phyloP scores from a whole-genome alignment of 805 yeast species.

The Ogataea corticis region DNA sequence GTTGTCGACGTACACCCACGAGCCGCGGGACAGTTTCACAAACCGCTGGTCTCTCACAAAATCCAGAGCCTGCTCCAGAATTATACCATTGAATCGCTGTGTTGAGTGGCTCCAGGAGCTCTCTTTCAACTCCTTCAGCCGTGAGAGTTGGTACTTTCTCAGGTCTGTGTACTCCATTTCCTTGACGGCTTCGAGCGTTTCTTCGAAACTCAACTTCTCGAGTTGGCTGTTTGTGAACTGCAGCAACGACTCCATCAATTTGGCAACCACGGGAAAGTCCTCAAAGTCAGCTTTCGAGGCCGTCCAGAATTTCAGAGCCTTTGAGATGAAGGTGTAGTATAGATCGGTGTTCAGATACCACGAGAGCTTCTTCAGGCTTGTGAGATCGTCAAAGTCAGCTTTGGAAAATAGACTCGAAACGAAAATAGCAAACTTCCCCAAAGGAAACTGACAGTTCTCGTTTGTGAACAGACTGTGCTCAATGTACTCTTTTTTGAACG shows the following conservation, averaged over 20 bases:
- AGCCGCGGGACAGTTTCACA: slow-evolving; percentile 68
- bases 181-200: slow-evolving; percentile 44
- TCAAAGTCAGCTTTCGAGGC: slow-evolving; percentile 53
- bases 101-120: slow-evolving; percentile 48
- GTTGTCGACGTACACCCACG: slow-evolving; percentile 73
- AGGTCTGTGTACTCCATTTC: slow-evolving; percentile 47
- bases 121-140: slow-evolving; percentile 39
- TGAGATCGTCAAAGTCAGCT: slow-evolving; percentile 28
- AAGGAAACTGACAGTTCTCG: slow-evolving; percentile 50
- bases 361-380: slow-evolving; percentile 41
- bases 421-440: slow-evolving; percentile 39
- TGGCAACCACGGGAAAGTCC: slow-evolving; percentile 53
- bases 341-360: slow-evolving; percentile 52
- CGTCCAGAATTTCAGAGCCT: slow-evolving; percentile 64
- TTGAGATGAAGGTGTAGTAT: slow-evolving; percentile 56
- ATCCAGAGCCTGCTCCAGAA: slow-evolving; percentile 59
- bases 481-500: slow-evolving; percentile 60
- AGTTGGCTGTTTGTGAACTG: slow-evolving; percentile 26
- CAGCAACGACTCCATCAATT: slow-evolving; percentile 43
- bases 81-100: slow-evolving; percentile 47
- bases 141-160: slow-evolving; percentile 53
- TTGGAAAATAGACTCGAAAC: slow-evolving; percentile 31
- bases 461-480: slow-evolving; percentile 67
- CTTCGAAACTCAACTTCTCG: slow-evolving; percentile 38
- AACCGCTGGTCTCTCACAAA: slow-evolving; percentile 78